Evolutionary conservation across 2,329 filamentous ascomycete species (phyloP).

Genomic region (Hypoxylon sp.): DNA sequence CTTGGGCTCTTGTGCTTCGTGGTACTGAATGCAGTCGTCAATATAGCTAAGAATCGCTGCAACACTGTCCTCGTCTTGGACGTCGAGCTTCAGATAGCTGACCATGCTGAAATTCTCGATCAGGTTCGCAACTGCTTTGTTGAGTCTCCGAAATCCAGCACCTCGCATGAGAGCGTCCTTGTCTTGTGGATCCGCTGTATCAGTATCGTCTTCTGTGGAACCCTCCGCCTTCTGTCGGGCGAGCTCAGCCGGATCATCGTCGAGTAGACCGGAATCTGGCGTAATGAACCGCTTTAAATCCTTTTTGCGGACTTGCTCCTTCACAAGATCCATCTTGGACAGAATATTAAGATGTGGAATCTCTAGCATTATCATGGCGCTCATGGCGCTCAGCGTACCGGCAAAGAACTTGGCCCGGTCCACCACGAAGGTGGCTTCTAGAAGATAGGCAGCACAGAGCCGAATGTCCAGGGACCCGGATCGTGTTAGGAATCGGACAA

Average conservation of each 20-base stretch:
- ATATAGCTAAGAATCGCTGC: slow-evolving; percentile 71
- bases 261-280: slow-evolving; percentile 84
- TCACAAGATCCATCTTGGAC: slow-evolving; percentile 97
- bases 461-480: slow-evolving; percentile 87
- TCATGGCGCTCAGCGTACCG: slow-evolving; percentile 96
- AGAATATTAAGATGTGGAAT: slow-evolving; percentile 96
- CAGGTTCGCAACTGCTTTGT: slow-evolving; percentile 87
- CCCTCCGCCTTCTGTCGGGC: slow-evolving; percentile 56
- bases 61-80: slow-evolving; percentile 92
- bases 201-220: slow-evolving; percentile 63
- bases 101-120: slow-evolving; percentile 99
- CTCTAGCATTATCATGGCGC: slow-evolving; percentile 98
- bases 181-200: slow-evolving; percentile 72
- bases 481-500: slow-evolving; percentile 84
- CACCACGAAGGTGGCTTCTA: slow-evolving; percentile 95
- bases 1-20: slow-evolving; percentile 54
- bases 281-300: slow-evolving; percentile 92
- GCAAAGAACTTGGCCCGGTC: slow-evolving; percentile 98
- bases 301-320: slow-evolving; percentile 86
- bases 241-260: slow-evolving; percentile 78
- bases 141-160: slow-evolving; percentile 83
- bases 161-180: slow-evolving; percentile 82
- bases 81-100: slow-evolving; percentile 90
- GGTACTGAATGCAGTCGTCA: slow-evolving; percentile 62
- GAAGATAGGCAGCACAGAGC: slow-evolving; percentile 92